Percentiles rank a stretch among this genome's conserved stretches.
These are phyloP conservation scores for Teratosphaeria viscida DNA, from an alignment of 2,329 filamentous ascomycete species.

Conservation along the genomic window DNA sequence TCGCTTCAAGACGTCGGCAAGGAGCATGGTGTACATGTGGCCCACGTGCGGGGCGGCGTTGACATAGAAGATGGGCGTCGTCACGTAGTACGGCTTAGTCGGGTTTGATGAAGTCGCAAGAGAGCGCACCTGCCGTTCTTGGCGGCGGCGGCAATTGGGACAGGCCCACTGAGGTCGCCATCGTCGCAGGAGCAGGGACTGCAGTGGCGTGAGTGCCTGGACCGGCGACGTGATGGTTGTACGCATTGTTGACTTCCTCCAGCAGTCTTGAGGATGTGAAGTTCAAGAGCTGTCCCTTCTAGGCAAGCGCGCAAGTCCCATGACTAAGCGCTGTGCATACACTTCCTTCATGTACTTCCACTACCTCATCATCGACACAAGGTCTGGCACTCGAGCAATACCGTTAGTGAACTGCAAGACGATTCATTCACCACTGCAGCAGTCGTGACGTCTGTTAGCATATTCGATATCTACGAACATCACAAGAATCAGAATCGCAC, in stretches of 20 bases:
- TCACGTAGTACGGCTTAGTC: slow-evolving; percentile 76
- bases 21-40: slow-evolving; percentile 85
- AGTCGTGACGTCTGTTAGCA: too few relatives aligned
- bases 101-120: slow-evolving; percentile 29
- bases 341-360: neutral
- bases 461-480: too few relatives aligned
- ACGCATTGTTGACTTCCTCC: slow-evolving; percentile 2
- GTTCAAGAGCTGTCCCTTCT: neutral
- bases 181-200: slow-evolving; percentile 22
- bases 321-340: neutral
- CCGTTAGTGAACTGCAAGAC: too few relatives aligned
- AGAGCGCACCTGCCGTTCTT: neutral
- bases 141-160: slow-evolving; percentile 8
- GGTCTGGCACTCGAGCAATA: too few relatives aligned
- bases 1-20: slow-evolving; percentile 83
- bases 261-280: neutral
- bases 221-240: slow-evolving; percentile 3
- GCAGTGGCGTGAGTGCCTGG: slow-evolving; percentile 19
- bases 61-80: slow-evolving; percentile 97
- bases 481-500: too few relatives aligned
- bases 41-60: slow-evolving; percentile 94
- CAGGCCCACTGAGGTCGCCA: slow-evolving; percentile 28
- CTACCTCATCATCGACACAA: too few relatives aligned
- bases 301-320: neutral
- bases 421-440: too few relatives aligned